Evolutionary conservation across 2,329 filamentous ascomycete genomes (phyloP).

Genomic region (Aspergillus sp.): DNA sequence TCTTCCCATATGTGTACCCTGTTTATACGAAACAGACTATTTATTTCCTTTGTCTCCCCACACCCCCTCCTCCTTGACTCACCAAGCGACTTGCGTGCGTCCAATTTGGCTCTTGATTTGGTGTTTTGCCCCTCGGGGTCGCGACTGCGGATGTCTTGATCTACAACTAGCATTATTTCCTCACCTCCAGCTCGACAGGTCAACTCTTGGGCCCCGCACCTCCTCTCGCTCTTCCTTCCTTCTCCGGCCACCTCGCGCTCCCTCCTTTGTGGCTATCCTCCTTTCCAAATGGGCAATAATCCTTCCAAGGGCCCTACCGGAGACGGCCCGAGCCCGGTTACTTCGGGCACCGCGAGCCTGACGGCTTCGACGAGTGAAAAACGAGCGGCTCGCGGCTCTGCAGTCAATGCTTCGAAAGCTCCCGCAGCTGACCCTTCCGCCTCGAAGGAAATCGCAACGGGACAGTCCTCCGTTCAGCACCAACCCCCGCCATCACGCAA

Average conservation of each 20-base stretch:
- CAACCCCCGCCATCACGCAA: slow-evolving; percentile 46
- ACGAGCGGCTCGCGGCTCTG: slow-evolving; percentile 46
- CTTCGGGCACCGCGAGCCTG: slow-evolving; percentile 31
- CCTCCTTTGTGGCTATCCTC: slow-evolving; percentile 7
- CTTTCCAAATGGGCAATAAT: slow-evolving; percentile 53
- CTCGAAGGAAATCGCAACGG: slow-evolving; percentile 48
- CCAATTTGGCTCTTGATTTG: slow-evolving; percentile 2
- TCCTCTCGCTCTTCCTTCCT: slow-evolving; percentile 11
- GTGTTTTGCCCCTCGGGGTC: slow-evolving; percentile 22
- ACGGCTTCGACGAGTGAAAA: slow-evolving; percentile 37
- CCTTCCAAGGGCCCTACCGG: slow-evolving; percentile 49
- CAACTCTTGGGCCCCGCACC: not conserved
- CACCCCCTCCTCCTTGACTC: slow-evolving; percentile 1
- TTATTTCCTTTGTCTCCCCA: slow-evolving; percentile 7
- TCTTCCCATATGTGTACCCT: slow-evolving; percentile 9
- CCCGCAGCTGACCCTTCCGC: slow-evolving; percentile 50
- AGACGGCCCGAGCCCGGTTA: slow-evolving; percentile 33
- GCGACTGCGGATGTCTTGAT: slow-evolving; percentile 32
- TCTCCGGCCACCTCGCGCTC: slow-evolving; percentile 13
- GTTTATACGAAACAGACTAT: slow-evolving; percentile 9
- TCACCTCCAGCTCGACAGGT: slow-evolving; percentile 11
- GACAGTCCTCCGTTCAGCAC: slow-evolving; percentile 41
- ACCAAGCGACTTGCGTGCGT: not conserved
- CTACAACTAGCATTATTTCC: slow-evolving; percentile 6
- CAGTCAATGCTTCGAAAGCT: slow-evolving; percentile 47